Evolutionary conservation across 192 early-diverging fungal species (phyloP), one percentile per base, ranked within the genome.

Genomic region (Lobosporangium transversale): DNA sequence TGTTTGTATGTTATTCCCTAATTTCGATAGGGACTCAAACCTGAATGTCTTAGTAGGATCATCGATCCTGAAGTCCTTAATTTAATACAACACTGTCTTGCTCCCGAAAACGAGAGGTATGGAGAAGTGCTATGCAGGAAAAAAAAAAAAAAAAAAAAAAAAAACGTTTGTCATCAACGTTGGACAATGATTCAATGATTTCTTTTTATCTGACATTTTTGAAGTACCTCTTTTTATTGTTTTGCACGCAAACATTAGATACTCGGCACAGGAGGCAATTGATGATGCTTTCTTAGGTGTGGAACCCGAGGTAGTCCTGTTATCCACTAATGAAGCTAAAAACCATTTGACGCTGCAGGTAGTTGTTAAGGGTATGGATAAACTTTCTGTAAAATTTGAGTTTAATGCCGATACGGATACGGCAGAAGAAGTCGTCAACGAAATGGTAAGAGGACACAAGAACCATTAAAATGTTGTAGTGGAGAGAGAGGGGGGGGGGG

Each of bases 381-480:
- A 85, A 61, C 80, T 93, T 15, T 93, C 92, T 1, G 92, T 94
- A 4, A 93, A 93, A 61, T 94, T 94, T 69, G 91, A 93, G 48
- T 94, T 94, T 58, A 93, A 93, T 68, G 90, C 85, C 1, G 91
- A 91, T 44, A 90, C 88, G 0, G 91, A 93, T 49, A 93, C 91
- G 0, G 91, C 91, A 1, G 91, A 92, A 32, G 88, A 90, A 50
- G 91, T 93, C 30, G 91, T 93, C 0, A 88, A 88, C 42, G 91
- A 93, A 68, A 93, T 93, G 91, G 89, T 92, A 84, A 53, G n/a
- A 23, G 24, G 4, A n/a, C n/a, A n/a, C n/a, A n/a, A n/a, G n/a
- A n/a, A n/a, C n/a, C n/a, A n/a, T n/a, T n/a, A n/a, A n/a, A n/a
- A n/a, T n/a, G n/a, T n/a, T n/a, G n/a, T n/a, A n/a, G n/a, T n/a